Percentiles rank a stretch among this genome's conserved stretches.
Conservation (phyloP, 306 rosid species). For the Castanea mollissima region DNA sequence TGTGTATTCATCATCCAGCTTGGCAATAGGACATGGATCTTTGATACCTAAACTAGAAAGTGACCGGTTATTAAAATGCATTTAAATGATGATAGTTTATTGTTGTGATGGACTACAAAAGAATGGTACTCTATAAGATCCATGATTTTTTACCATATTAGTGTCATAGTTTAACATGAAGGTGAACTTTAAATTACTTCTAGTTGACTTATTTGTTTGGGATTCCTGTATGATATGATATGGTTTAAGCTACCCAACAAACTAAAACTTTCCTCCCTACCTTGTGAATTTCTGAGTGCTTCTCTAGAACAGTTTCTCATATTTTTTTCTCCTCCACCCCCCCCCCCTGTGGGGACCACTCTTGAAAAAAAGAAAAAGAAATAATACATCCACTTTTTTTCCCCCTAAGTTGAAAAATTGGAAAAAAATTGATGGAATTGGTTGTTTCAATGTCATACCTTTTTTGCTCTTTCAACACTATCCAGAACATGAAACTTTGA, state of each 20-base stretch:
- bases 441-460: not conserved
- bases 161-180: constrained; percentile 18
- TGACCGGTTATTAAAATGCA: not conserved
- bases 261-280: not conserved
- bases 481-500: not conserved
- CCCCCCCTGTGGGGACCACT: not conserved
- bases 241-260: not conserved
- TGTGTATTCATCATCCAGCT: constrained; percentile 11
- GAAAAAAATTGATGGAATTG: not conserved
- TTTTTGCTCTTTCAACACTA: not conserved
- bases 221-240: not conserved
- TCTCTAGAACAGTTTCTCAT: not conserved
- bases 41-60: not conserved
- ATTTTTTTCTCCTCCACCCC: rapidly evolving
- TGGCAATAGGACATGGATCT: constrained; percentile 1
- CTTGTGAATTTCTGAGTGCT: not conserved
- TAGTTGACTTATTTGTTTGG: not conserved
- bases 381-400: not conserved
- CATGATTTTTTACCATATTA: not conserved
- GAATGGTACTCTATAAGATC: not conserved
- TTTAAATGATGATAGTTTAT: too few relatives aligned
- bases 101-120: not conserved
- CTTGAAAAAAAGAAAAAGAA: not conserved
- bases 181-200: not conserved
- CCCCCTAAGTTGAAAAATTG: not conserved